Evolutionary conservation across 169 alveolate species (phyloP), one percentile per base, ranked within the genome.

Genomic region (Cryptosporidium sp.): DNA sequence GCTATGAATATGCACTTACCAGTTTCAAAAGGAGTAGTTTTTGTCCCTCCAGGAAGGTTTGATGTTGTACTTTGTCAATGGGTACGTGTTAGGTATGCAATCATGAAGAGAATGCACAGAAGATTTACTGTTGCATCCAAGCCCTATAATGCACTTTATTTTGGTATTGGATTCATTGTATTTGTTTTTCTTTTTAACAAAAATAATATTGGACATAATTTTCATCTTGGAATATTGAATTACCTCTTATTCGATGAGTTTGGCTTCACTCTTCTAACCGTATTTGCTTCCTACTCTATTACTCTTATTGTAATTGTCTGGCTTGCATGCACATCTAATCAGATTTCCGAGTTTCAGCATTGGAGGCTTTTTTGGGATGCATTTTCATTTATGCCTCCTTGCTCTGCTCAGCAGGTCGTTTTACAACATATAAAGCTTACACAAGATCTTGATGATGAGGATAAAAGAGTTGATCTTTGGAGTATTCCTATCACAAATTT

Each of bases 21-120:
- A 18, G 6, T 31, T 35, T 33, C 60, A 18, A 73, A 73, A 73
- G 75, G 75, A 29, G 75, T 37, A 18, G 56, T 80, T 60, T 80
- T 62, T 29, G 62, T 80, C 26, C 89, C 89, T 62, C 89, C 89
- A 16, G 89, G 89, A 51, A 80, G 89, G 23, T 65, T 80, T 39
- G 89, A 80, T 44, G 26, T 80, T 3, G 89, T 80, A 10, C 89
- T 80, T 29, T 80, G 89, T n/a, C 89, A 80, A 16, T 80, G 89
- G 89, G 61, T 80, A 8, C 61, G 89, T 18, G 89, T 80, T 3
- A 80, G 89, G 14, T 45, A 80, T 65, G 89, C 89, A 31, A 80
- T 80, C 53, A 80, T 80, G 89, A 80, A 65, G 44, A 80, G 89
- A 62, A 80, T 80, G 89, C 89, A 80, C n/a, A 60, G 89, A n/a